Evolutionary conservation across 805 yeast species (phyloP), one percentile per base, ranked within the genome.

Genomic region (Spathaspora sp.): DNA sequence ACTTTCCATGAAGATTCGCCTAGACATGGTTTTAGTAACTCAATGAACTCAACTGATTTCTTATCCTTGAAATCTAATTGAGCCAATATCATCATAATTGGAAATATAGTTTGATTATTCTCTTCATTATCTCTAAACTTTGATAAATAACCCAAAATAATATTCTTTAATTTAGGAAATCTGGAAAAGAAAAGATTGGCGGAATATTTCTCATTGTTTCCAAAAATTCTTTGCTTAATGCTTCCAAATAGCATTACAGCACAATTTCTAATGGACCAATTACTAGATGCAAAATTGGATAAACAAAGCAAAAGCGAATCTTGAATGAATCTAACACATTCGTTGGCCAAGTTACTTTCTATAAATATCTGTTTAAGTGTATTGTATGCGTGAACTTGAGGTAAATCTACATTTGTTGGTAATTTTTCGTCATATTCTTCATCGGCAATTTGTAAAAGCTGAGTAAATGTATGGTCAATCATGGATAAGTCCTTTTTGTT

Each of bases 381-480:
- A 62, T 93, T 93, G 62, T 89, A 83, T 0, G 97, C 97, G 69
- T 93, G 96, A 0, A 93, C 97, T 62, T 92, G 97, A 0, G 98
- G 94, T 14, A 91, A 73, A 61, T 89, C 96, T 55, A 82, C 76
- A 51, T 79, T 85, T 42, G 60, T 64, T 42, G 76, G 83, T 11
- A 75, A 80, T 39, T 73, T 67, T 28, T 71, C 73, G 12, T 64
- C 67, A 3, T 79, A 72, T 0, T 86, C 83, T 6, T 63, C 51
- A 7, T 68, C 57, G 0, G 96, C 91, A 31, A 91, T 79, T 12
- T 62, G 63, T 12, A 82, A 55, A 10, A 93, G 69, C 39, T 69
- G 60, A 0, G 70, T 67, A 57, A 89, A 79, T 0, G 96, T 80
- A 18, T 31, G 31, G 8, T 29, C 40, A 11, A 45, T 35, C 8